A percentile compares a stretch with the other conserved stretches of the same genome.
These are phyloP conservation scores for Botrytis aclada DNA, from an alignment of 2,329 filamentous ascomycete species.

Conservation along the genomic window DNA sequence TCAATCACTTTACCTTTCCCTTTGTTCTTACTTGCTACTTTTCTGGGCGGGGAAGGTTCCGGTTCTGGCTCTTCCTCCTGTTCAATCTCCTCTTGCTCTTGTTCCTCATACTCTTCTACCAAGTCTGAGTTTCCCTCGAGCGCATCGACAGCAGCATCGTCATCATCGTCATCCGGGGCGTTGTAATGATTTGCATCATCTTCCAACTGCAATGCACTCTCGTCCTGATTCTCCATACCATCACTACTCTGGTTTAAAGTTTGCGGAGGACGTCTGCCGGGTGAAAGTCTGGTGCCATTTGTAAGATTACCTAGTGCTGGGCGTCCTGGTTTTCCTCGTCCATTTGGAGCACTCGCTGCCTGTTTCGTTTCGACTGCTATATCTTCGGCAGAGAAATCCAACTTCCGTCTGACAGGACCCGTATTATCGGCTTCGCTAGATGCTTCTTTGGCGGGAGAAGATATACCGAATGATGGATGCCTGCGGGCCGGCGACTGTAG, in stretches of 20 bases:
- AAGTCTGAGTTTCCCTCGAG: slow-evolving; percentile 25
- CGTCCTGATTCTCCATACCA: slow-evolving; percentile 44
- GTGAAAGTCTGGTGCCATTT: slow-evolving; percentile 26
- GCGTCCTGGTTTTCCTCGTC: slow-evolving; percentile 18
- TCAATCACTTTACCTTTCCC: slow-evolving; percentile 20
- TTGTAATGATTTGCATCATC: slow-evolving; percentile 31
- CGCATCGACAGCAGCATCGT: slow-evolving; percentile 37
- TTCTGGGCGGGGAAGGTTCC: slow-evolving; percentile 13
- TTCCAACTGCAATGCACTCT: slow-evolving; percentile 49
- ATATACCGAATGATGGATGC: slow-evolving; percentile 36
- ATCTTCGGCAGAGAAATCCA: slow-evolving; percentile 36
- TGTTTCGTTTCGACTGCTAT: slow-evolving; percentile 22
- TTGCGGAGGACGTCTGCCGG: slow-evolving; percentile 17
- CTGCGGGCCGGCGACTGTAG: slow-evolving; percentile 38
- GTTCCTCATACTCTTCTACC: slow-evolving; percentile 19
- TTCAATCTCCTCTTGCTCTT: slow-evolving; percentile 20
- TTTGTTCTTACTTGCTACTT: slow-evolving; percentile 15
- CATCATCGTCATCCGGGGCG: slow-evolving; percentile 29
- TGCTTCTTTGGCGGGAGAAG: slow-evolving; percentile 35
- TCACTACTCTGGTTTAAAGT: slow-evolving; percentile 35
- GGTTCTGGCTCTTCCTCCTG: slow-evolving; percentile 25
- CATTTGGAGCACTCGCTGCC: neutral
- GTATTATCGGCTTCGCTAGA: slow-evolving; percentile 28
- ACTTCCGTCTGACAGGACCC: slow-evolving; percentile 33
- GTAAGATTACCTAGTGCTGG: slow-evolving; percentile 24